These are phyloP conservation scores for Albizia julibrissin DNA, from an alignment of 306 rosid genomes.

Conservation along the genomic window DNA sequence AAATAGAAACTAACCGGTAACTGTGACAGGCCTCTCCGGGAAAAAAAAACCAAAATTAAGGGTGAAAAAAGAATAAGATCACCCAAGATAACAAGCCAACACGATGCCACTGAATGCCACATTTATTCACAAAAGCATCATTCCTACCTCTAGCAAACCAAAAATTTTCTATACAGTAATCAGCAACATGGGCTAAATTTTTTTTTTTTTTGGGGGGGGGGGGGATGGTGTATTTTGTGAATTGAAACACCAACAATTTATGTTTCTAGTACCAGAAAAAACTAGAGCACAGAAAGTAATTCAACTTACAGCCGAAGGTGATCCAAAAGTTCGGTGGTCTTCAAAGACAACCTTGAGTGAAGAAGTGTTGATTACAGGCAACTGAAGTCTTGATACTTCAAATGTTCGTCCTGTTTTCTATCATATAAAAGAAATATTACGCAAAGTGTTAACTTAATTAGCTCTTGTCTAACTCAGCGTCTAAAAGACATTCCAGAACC, in stretches of 20 bases:
- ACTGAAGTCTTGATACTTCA: constrained; percentile 81
- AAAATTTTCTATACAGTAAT: constrained; percentile 8
- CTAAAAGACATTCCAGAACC: constrained; percentile 4
- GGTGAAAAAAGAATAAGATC: constrained; percentile 1
- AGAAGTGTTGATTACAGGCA: constrained; percentile 83
- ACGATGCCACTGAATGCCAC: neutral
- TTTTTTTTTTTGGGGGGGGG: neutral
- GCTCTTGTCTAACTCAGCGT: constrained; percentile 34
- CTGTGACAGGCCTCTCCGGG: constrained; percentile 5
- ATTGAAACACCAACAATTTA: neutral
- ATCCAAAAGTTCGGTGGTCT: constrained; percentile 93
- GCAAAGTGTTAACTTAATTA: constrained; percentile 26
- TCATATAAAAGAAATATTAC: constrained; percentile 25
- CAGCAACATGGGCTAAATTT: neutral
- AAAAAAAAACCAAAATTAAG: neutral
- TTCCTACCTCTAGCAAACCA: constrained; percentile 26
- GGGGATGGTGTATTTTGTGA: constrained; percentile 1
- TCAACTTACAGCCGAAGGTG: constrained; percentile 84
- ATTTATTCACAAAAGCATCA: constrained; percentile 22
- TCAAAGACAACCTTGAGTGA: constrained; percentile 81
- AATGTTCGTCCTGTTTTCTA: constrained; percentile 79
- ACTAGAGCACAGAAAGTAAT: neutral
- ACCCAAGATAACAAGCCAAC: constrained; percentile 24
- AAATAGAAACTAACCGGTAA: neutral
- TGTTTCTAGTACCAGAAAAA: constrained; percentile 20